Conservation (phyloP, 2,329 filamentous ascomycete species). For the Stagonosporopsis cucurbitacearum region DNA sequence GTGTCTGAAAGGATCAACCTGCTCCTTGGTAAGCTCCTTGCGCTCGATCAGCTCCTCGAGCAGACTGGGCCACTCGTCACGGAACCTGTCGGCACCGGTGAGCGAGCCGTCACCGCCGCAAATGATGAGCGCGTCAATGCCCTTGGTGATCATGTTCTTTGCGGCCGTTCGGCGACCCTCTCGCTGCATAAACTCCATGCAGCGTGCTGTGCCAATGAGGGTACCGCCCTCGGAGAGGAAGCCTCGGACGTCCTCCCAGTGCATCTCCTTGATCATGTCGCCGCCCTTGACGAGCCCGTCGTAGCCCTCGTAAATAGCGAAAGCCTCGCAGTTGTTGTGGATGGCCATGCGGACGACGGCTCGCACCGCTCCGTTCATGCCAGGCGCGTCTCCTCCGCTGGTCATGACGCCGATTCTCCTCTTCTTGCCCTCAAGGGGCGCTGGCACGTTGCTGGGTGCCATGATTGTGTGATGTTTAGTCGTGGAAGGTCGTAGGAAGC, state of each 20-base stretch:
- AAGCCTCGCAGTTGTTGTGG: constrained; percentile 66
- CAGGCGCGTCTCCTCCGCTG: constrained; percentile 90
- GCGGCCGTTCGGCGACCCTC: constrained; percentile 82
- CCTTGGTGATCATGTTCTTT: constrained; percentile 91
- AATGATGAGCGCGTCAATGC: constrained; percentile 95
- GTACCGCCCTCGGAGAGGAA: constrained; percentile 95
- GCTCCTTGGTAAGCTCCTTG: constrained; percentile 72
- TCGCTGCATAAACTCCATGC: constrained; percentile 90
- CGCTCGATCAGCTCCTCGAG: constrained; percentile 81
- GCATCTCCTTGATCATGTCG: constrained; percentile 83
- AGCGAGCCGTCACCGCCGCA: constrained; percentile 91
- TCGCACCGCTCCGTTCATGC: constrained; percentile 91
- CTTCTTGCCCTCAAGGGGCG: constrained; percentile 56
- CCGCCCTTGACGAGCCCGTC: constrained; percentile 91
- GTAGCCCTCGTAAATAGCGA: constrained; percentile 82
- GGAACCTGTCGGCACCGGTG: constrained; percentile 93
- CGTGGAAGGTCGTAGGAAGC: constrained; percentile 9
- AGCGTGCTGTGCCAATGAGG: constrained; percentile 92
- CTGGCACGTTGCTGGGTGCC: constrained; percentile 41
- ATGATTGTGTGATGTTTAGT: constrained; percentile 22
- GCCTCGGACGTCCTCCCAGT: constrained; percentile 92
- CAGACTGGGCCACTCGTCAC: constrained; percentile 88
- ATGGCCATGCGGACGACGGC: constrained; percentile 92
- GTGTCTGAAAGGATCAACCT: constrained; percentile 78
- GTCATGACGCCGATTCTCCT: constrained; percentile 88